Conservation (phyloP, 192 early-diverging fungal genomes). For the Coemansia sp. region DNA sequence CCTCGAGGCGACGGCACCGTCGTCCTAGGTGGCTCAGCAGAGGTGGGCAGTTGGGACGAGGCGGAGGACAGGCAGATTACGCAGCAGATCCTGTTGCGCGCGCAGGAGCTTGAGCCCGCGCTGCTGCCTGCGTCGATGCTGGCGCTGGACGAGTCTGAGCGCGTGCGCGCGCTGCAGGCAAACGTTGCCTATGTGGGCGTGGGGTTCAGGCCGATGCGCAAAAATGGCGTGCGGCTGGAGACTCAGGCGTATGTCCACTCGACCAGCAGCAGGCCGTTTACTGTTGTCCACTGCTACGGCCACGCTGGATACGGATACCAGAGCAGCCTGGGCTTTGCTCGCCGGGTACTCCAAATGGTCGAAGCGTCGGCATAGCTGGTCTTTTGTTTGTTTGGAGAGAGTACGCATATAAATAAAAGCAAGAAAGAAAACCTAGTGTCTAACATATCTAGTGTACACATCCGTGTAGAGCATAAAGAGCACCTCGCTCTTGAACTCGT, state of each 20-base stretch:
- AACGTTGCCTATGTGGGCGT: conserved; percentile 30
- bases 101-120: conserved; percentile 50
- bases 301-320: conserved; percentile 66
- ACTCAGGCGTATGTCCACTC: conserved; percentile 25
- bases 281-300: conserved; percentile 68
- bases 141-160: conserved; percentile 33
- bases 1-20: conserved; percentile 48
- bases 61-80: conserved; percentile 36
- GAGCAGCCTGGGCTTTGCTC: conserved; percentile 31
- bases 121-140: conserved; percentile 25
- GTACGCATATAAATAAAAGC: too few relatives aligned
- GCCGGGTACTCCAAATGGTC: conserved; percentile 10
- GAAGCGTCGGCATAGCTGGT: not conserved
- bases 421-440: conserved; percentile 11
- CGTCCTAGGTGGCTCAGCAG: conserved; percentile 44
- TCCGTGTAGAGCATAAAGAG: conserved; percentile 53
- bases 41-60: conserved; percentile 31
- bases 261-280: conserved; percentile 24
- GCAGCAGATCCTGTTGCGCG: conserved; percentile 39
- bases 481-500: conserved; percentile 47
- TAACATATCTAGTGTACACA: conserved; percentile 42
- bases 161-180: conserved; percentile 30
- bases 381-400: not conserved
- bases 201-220: conserved; percentile 64
- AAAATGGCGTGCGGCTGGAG: conserved; percentile 62